These are phyloP conservation scores for Tagetes erecta DNA, from an alignment of 129 eudicot genomes.

Conservation along the genomic window DNA sequence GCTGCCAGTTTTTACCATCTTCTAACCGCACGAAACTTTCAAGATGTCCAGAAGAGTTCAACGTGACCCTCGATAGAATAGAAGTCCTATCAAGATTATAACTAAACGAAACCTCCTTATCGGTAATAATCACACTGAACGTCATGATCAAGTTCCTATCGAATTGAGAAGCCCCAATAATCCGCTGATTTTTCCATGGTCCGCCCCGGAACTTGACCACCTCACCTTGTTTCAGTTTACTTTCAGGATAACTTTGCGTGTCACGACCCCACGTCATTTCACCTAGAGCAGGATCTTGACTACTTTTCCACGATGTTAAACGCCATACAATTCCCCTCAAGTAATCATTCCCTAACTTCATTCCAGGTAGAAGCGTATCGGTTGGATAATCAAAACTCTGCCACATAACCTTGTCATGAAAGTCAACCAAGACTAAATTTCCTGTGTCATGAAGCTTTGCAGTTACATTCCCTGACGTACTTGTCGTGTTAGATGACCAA, in stretches of 20 bases:
- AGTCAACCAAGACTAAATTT: conserved; percentile 38
- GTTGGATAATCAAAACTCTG: conserved; percentile 50
- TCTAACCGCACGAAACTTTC: conserved; percentile 33
- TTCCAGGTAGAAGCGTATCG: conserved; percentile 40
- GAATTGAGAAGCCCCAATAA: conserved; percentile 24
- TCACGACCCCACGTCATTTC: conserved; percentile 22
- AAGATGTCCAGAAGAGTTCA: conserved; percentile 25
- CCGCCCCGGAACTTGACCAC: conserved; percentile 20
- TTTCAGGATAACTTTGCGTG: conserved; percentile 36
- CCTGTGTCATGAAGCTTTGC: conserved; percentile 32
- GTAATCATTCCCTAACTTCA: conserved; percentile 37
- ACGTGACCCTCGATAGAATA: background rate
- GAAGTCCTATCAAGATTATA: conserved; percentile 20
- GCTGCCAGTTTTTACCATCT: conserved; percentile 34
- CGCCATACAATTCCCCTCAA: conserved; percentile 22
- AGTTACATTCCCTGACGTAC: background rate
- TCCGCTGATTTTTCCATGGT: conserved; percentile 26
- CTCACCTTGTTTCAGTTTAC: conserved; percentile 4
- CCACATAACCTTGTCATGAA: conserved; percentile 25
- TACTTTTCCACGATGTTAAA: conserved; percentile 46
- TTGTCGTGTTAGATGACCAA: conserved; percentile 39
- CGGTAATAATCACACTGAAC: background rate
- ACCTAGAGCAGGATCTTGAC: conserved; percentile 42
- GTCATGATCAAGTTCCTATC: background rate
- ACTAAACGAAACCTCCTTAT: conserved; percentile 22